Percentiles rank a stretch among this genome's conserved stretches.
Conservation (phyloP, 805 yeast genomes). For the Millerago galiae region DNA sequence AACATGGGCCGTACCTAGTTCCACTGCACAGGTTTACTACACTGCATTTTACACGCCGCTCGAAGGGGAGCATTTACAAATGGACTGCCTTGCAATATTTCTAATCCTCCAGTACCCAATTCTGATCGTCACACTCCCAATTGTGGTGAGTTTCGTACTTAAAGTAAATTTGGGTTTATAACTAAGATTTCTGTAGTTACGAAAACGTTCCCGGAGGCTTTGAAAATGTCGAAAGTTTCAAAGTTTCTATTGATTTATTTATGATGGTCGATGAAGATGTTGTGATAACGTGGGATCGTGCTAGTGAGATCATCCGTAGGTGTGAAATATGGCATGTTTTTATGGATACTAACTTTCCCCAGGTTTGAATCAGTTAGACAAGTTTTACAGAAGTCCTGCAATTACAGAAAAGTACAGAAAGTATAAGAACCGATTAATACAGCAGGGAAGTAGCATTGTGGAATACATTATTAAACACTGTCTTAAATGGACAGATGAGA, state of each 20-base stretch:
- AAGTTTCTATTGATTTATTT: neutral
- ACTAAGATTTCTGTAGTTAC: neutral
- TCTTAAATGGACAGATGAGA: neutral
- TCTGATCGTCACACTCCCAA: conserved; percentile 65
- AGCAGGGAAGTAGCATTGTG: neutral
- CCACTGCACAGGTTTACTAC: conserved; percentile 81
- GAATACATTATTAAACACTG: neutral
- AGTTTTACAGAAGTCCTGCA: conserved; percentile 1
- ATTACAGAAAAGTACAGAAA: conserved; percentile 1
- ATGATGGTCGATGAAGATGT: neutral
- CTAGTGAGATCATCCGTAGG: conserved; percentile 11
- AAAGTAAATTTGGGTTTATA: conserved; percentile 11
- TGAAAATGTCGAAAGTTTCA: neutral
- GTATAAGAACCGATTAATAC: neutral
- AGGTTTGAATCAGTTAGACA: conserved; percentile 1
- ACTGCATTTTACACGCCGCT: conserved; percentile 85
- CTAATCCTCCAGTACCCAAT: conserved; percentile 69
- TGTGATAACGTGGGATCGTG: conserved; percentile 11
- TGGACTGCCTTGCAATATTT: conserved; percentile 79
- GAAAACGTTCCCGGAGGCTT: neutral
- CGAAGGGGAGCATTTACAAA: conserved; percentile 41
- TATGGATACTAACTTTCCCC: neutral
- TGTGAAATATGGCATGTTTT: neutral
- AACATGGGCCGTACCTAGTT: conserved; percentile 77
- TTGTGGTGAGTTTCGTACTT: conserved; percentile 33